Evolutionary conservation across 2,329 filamentous ascomycete genomes (phyloP), one percentile per base, ranked within the genome.

Genomic region (Arthrobotrys megalospora): DNA sequence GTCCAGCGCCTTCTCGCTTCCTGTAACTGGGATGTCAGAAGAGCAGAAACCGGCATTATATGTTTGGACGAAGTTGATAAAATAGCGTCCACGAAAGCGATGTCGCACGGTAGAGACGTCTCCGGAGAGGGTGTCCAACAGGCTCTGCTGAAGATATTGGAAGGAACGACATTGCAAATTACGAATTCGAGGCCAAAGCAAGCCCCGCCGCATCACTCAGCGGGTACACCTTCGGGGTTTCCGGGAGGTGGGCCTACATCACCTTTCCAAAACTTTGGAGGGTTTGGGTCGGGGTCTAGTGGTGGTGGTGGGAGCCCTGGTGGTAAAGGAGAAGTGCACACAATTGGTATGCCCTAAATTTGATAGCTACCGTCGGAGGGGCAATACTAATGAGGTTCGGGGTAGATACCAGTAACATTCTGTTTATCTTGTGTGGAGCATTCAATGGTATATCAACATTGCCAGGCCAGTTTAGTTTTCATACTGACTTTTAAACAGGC

Each of bases 41-140:
- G 62, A 24, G 32, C 67, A 70, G 95, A 99, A 83, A 90, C 93
- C 66, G 96, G 60, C 6, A 98, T 99, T 70, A 93, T 99, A 55
- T 96, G 97, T 70, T 87, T 99, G 19, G 96, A 99, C 81, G 96
- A 99, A 85, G 93, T 99, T 69, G 96, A 99, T 86, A 99, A 99
- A 85, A 94, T 98, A 75, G 94, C 96, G 1, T 93, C 92, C 43
- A 90, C 93, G 28, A 95, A 96, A 83, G 92, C 94, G 14, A 90
- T 90, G 78, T 94, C 97, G 77, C 95, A 81, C 36, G 78, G 94
- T 19, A 92, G 96, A 81, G 96, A 99, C 82, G 96, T 99, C 1
- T 93, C 94, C 16, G 96, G 96, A 21, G 96, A 81, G 86, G 96
- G 96, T 66, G 96, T 98, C 0, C 96, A 99, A 83, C 96, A 99